Evolutionary conservation across 257 asterid genomes (phyloP), one percentile per base, ranked within the genome.

Genomic region (Echium plantagineum): DNA sequence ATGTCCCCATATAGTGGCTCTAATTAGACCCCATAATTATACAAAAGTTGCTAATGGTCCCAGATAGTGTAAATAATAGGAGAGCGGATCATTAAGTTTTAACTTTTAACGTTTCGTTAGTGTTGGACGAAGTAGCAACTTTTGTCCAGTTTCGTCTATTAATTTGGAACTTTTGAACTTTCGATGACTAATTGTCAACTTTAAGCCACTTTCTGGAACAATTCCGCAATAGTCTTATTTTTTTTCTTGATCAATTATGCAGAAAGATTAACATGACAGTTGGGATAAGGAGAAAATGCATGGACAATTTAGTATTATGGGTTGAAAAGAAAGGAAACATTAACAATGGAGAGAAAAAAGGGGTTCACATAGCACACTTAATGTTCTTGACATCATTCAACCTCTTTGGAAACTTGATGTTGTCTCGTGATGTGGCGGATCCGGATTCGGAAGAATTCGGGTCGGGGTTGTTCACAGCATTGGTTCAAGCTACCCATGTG

Each of bases 361-460:
- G 77, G 4, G 71, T 84, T 26, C 84, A 77, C 56, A 68, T 84
- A 9, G 70, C 77, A 47, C 71, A 81, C 12, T 79, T 69, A 57
- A 52, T 79, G 9, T 84, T 79, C 31, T 71, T 79, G 15, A 58
- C 76, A 72, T 72, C 81, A 5, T 81, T 84, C 32, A 84, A 79
- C 51, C 46, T 81, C 31, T 67, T 84, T 0, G 86, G 88, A 7
- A 81, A 84, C 30, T 53, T 83, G 31, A 77, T 81, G 75, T 53
- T 84, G 21, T 84, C 88, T 2, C 64, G 76, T 38, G 85, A 84
- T 48, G 55, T 79, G 68, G 55, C 77, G 22, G 86, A 84, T 30
- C 60, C 62, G 57, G 73, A 67, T 15, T 60, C 69, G 0, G 66
- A 66, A 21, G n/a, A n/a, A n/a, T 48, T 69, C 16, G 19, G 63